phyloP scores from a whole-genome alignment of 192 early-diverging fungal genomes.

The Backusella morwellensis region DNA sequence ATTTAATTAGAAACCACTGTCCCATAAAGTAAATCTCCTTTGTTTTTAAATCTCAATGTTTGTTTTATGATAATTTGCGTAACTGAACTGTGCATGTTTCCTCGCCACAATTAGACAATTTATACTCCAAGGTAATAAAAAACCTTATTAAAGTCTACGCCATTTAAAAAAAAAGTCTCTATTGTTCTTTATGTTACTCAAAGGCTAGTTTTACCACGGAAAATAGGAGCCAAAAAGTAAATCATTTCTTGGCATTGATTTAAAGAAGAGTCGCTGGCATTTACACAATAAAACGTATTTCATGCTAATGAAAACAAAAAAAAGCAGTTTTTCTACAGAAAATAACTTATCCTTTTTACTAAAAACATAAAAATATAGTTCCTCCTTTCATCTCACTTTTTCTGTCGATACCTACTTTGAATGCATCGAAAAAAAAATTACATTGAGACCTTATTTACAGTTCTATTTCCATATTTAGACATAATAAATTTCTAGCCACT shows the following conservation, averaged over 20 bases:
- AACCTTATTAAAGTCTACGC: not conserved
- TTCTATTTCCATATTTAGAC: not conserved
- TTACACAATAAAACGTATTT: not conserved
- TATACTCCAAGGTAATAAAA: not conserved
- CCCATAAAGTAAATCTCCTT: not conserved
- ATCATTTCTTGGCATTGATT: not conserved
- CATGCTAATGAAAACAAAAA: not conserved
- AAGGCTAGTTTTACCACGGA: not conserved
- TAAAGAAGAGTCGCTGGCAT: not conserved
- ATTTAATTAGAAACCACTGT: not conserved
- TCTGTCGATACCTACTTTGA: not conserved
- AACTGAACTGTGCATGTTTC: too few relatives aligned
- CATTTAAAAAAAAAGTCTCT: not conserved
- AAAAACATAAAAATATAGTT: not conserved
- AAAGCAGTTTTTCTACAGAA: not conserved
- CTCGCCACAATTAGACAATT: not conserved
- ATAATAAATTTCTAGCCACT: not conserved
- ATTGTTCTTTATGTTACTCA: not conserved
- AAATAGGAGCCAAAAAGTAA: not conserved
- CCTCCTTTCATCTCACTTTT: not conserved
- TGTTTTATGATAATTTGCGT: too few relatives aligned
- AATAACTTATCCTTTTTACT: not conserved
- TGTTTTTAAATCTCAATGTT: not conserved
- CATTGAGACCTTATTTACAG: too few relatives aligned
- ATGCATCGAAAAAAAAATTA: too few relatives aligned